Base-by-base conservation (phyloP, 106 monocot species). In the Dendrobium officinale region DNA sequence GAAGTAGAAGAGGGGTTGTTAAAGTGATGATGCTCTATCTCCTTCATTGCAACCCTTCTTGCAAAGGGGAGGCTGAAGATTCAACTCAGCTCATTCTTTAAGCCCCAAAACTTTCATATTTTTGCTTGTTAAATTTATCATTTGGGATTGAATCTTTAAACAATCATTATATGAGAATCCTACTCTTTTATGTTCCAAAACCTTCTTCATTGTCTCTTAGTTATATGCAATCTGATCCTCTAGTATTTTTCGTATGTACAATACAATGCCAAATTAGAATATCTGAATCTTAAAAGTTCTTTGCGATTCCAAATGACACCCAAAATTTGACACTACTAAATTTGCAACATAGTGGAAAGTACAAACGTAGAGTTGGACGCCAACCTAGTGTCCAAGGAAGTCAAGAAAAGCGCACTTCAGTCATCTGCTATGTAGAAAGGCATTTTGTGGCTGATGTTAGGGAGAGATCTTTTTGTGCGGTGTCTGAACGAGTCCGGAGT, bases 1-100 rank as follows among this genome's bases (percentile, higher is more conserved):
- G 89, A 97, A 51, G 89, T 92, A 16, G 97, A 94, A 80, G 91
- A 91, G 40, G 79, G 77, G 20, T 84, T 93, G 82, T 16, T 70
- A 33, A 70, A 33, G 33, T 70, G 70, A 26, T 66, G 64, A 33
- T 70, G 29, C 37, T 13, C 11, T 70, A 33, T 9, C 33, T 70
- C 0, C 7, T 13, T 11, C 13, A 4, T 33, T 29, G 70, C 33
- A 13, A 2, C 33, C 27, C 2, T 33, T 70, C 24, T 67, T 9
- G 7, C 11, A 3, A 70, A 33, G 68, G 68, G 16, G 67, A 9
- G 67, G 6, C 11, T 27, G 26, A 27, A 7, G 56, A 15, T 56
- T 15, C 2, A 56, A 56, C 3, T 8, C 19, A 56, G 56, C 13
- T 56, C 56, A 17, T 56, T 11, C 19, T 22, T 10, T 19, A 61